These are phyloP conservation scores for Anthoceros angustus DNA, from an alignment of 225 moss, liverwort and hornwort genomes.

Conservation along the genomic window DNA sequence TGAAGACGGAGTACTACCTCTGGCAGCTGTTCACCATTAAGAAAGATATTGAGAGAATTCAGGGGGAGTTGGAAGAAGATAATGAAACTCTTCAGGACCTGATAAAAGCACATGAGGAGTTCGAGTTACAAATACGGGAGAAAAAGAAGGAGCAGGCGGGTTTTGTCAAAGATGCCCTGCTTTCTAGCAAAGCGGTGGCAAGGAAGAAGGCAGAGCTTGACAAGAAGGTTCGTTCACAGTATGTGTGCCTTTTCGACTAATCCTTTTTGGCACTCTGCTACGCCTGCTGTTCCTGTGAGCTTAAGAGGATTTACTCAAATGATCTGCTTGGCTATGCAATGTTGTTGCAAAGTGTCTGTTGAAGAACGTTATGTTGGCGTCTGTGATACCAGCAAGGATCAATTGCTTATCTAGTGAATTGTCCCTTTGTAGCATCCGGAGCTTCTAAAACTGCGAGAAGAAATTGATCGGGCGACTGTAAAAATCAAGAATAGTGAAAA, in stretches of 20 bases:
- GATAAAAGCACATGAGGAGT: conserved; percentile 51
- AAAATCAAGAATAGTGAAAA: conserved; percentile 81
- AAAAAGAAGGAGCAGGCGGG: conserved; percentile 81
- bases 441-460: conserved; percentile 80
- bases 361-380: not conserved
- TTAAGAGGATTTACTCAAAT: not conserved
- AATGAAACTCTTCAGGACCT: conserved; percentile 53
- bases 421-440: conserved; percentile 48
- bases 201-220: conserved; percentile 78
- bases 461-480: conserved; percentile 66
- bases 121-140: conserved; percentile 58
- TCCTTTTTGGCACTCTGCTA: not conserved
- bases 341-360: not conserved
- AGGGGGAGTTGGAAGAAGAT: conserved; percentile 60
- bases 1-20: conserved; percentile 76
- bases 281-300: conserved; percentile 1
- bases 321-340: no score
- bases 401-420: not conserved
- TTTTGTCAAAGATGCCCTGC: conserved; percentile 47
- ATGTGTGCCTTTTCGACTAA: not conserved
- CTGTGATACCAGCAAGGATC: not conserved
- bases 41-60: conserved; percentile 56
- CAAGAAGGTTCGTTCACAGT: conserved; percentile 59
- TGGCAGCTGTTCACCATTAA: conserved; percentile 85
- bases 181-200: conserved; percentile 56